phyloP scores from a whole-genome alignment of 2,329 filamentous ascomycete species.

The Neoscytalidium dimidiatum region DNA sequence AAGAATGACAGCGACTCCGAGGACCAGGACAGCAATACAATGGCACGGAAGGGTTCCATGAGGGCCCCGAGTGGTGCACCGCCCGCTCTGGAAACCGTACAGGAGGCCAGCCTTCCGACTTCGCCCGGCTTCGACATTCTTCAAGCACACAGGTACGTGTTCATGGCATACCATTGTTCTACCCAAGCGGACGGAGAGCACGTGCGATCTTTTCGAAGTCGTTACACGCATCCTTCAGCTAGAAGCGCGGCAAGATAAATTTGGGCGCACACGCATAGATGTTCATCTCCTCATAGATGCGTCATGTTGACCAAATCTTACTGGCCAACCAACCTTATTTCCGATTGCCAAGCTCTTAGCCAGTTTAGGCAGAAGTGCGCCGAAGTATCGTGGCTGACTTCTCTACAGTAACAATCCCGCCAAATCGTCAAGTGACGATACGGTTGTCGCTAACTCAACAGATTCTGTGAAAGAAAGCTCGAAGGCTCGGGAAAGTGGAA shows the following conservation, averaged over 20 bases:
- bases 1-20: conserved; percentile 35
- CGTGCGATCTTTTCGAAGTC: neutral
- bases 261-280: too few species aligned
- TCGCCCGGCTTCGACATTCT: conserved; percentile 58
- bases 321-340: neutral
- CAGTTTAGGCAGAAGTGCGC: neutral
- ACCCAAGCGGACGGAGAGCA: neutral
- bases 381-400: neutral
- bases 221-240: neutral
- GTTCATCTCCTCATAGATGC: conserved; percentile 25
- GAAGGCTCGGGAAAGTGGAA: conserved; percentile 59
- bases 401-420: conserved; percentile 9
- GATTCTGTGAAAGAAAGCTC: conserved; percentile 41
- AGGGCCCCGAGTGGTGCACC: conserved; percentile 60
- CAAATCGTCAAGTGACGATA: conserved; percentile 32
- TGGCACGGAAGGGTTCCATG: conserved; percentile 39
- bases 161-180: neutral
- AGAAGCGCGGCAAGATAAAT: too few species aligned
- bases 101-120: conserved; percentile 77
- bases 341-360: conserved; percentile 22
- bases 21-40: conserved; percentile 35
- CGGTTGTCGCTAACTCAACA: conserved; percentile 15
- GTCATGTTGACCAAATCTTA: conserved; percentile 35
- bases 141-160: conserved; percentile 26
- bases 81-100: conserved; percentile 80